These are phyloP conservation scores for Epichloe elymi DNA, from an alignment of 2,329 filamentous ascomycete species.

Conservation along the genomic window DNA sequence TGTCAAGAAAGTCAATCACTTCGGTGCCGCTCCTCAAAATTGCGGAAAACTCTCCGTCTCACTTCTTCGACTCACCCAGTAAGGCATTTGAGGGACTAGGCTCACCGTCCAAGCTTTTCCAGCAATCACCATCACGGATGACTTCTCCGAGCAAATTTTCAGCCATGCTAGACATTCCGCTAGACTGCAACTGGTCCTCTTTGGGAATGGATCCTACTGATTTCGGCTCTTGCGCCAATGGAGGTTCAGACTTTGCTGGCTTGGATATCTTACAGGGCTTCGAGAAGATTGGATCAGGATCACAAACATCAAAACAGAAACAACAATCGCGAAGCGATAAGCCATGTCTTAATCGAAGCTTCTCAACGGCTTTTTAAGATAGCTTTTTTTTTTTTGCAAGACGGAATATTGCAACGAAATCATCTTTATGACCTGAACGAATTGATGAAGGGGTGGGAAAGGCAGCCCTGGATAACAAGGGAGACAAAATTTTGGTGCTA, in stretches of 20 bases:
- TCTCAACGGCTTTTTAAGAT: conserved; percentile 19
- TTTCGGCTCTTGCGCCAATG: conserved; percentile 30
- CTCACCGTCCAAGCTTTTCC: conserved; percentile 41
- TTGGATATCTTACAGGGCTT: conserved; percentile 67
- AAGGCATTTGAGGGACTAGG: conserved; percentile 41
- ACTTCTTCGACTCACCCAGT: conserved; percentile 41
- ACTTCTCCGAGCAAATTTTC: conserved; percentile 40
- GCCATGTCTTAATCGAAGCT: conserved; percentile 18
- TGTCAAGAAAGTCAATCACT: conserved; percentile 36
- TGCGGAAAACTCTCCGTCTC: conserved; percentile 25
- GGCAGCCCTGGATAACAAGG: background rate
- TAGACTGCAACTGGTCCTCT: conserved; percentile 26
- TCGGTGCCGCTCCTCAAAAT: conserved; percentile 38
- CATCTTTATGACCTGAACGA: conserved; percentile 11
- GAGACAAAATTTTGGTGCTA: background rate
- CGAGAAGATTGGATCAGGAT: conserved; percentile 52
- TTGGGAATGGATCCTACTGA: conserved; percentile 25
- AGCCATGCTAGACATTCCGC: conserved; percentile 19
- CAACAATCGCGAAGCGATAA: conserved; percentile 17
- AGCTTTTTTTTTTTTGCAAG: background rate
- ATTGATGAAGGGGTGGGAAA: conserved; percentile 7
- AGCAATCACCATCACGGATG: conserved; percentile 20
- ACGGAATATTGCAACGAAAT: conserved; percentile 4
- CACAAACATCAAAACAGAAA: conserved; percentile 16
- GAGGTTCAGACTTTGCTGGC: conserved; percentile 42